phyloP scores from a whole-genome alignment of 2,329 filamentous ascomycete genomes.

The Talaromyces marneffei region DNA sequence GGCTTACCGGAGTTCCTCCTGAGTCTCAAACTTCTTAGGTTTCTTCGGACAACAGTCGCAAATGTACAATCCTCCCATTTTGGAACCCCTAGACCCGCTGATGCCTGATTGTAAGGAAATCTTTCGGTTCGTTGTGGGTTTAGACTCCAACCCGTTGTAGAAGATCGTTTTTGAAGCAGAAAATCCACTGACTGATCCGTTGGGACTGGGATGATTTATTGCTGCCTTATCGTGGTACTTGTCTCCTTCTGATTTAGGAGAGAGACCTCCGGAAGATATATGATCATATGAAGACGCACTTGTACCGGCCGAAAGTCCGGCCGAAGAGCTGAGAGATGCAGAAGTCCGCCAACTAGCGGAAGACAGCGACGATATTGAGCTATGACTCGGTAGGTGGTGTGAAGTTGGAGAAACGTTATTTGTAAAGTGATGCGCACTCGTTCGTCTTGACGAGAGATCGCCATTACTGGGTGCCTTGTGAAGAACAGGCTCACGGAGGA shows the following conservation, averaged over 20 bases:
- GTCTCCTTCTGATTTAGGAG: slow-evolving; percentile 53
- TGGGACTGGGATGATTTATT: slow-evolving; percentile 41
- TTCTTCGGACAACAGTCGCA: slow-evolving; percentile 97
- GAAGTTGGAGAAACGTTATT: slow-evolving; percentile 50
- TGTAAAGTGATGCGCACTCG: slow-evolving; percentile 49
- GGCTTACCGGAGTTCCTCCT: slow-evolving; percentile 75
- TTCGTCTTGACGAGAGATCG: slow-evolving; percentile 52
- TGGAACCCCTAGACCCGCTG: slow-evolving; percentile 16
- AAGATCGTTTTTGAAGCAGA: slow-evolving; percentile 20
- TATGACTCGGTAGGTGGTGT: slow-evolving; percentile 52
- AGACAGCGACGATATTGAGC: slow-evolving; percentile 61
- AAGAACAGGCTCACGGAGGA: slow-evolving; percentile 49
- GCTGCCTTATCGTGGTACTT: slow-evolving; percentile 49
- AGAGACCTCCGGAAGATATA: slow-evolving; percentile 55
- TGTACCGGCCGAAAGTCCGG: slow-evolving; percentile 54
- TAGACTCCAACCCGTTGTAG: slow-evolving; percentile 34
- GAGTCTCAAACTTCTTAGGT: slow-evolving; percentile 86
- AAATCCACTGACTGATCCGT: slow-evolving; percentile 36
- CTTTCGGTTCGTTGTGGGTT: slow-evolving; percentile 40
- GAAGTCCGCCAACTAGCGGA: slow-evolving; percentile 57
- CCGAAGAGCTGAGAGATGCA: slow-evolving; percentile 39
- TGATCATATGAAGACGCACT: slow-evolving; percentile 59
- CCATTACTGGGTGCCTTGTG: slow-evolving; percentile 37
- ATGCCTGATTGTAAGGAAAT: slow-evolving; percentile 38
- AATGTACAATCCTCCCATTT: slow-evolving; percentile 50